A percentile compares a stretch with the other conserved stretches of the same genome.
phyloP scores from a whole-genome alignment of 495 filamentous ascomycete genomes.

The Penicillium robsamsonii region DNA sequence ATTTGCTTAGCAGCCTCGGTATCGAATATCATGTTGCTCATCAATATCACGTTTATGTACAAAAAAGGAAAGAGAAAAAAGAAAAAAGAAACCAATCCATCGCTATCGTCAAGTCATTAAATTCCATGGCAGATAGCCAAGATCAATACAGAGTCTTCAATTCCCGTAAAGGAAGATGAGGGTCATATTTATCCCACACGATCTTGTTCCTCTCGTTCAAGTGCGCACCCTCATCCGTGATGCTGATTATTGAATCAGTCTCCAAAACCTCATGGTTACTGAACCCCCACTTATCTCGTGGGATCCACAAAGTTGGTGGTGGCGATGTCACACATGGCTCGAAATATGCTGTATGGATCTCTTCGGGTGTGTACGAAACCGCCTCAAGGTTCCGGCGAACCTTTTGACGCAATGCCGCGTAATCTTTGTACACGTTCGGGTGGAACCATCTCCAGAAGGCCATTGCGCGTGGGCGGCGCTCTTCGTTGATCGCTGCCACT shows the following conservation, averaged over 20 bases:
- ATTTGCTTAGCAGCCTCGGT: not conserved
- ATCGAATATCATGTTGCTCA: not conserved
- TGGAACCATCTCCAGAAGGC: slow-evolving; percentile 67
- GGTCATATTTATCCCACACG: slow-evolving; percentile 53
- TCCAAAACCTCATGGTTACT: slow-evolving; percentile 61
- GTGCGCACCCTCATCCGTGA: slow-evolving; percentile 64
- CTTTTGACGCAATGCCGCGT: slow-evolving; percentile 63
- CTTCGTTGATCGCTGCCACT: slow-evolving; percentile 23
- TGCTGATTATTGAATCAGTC: slow-evolving; percentile 50
- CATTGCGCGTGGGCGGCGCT: slow-evolving; percentile 23
- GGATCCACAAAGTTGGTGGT: slow-evolving; percentile 67
- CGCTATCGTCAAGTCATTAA: slow-evolving; percentile 8
- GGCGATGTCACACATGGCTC: slow-evolving; percentile 63
- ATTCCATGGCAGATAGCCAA: not conserved
- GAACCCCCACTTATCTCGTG: slow-evolving; percentile 63
- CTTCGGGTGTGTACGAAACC: slow-evolving; percentile 53
- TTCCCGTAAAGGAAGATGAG: slow-evolving; percentile 40
- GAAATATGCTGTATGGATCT: slow-evolving; percentile 58
- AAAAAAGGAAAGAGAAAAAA: no score
- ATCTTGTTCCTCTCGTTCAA: slow-evolving; percentile 62
- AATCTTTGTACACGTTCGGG: slow-evolving; percentile 73
- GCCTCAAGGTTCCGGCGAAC: slow-evolving; percentile 59
- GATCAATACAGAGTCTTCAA: slow-evolving; percentile 39
- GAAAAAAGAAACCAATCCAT: not conserved
- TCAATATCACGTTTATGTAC: slow-evolving; percentile 2